Base-by-base conservation (phyloP, 306 rosid species). In the Astragalus glycyphyllos region DNA sequence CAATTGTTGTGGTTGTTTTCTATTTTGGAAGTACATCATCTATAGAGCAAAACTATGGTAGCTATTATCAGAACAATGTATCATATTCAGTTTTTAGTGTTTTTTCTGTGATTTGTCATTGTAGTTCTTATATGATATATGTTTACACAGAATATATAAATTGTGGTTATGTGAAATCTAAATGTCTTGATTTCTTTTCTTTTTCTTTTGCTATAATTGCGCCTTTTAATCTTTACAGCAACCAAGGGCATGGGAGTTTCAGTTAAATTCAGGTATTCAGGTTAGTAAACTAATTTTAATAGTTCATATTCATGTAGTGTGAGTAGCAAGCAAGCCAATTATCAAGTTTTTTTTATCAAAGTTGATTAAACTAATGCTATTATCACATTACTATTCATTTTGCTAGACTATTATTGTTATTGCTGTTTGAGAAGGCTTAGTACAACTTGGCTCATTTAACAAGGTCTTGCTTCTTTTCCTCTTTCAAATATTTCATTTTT, bases 171-270 rank as follows among this genome's bases (percentile, higher is more conserved):
- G 5, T 17, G 11, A 41, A 40, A 11, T 74, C 17, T 70, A 6
- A 23, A 4, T 45, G 14, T 63, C 6, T 61, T 61, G 16, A 61
- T 61, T 61, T 15, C 2, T 42, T n/a, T n/a, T n/a, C n/a, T 11
- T 58, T 31, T 32, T 3, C 0, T 26, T 55, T 31, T 23, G 29
- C 26, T 34, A 42, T 70, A 9, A 55, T 34, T 20, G 8, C 14
- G 8, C 29, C 12, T 34, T 35, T 13, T 7, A 34, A 34, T 7
- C 51, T 50, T 31, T 15, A 46, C 80, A 93, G 98, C 90, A 87
- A 80, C 98, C 98, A 66, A 83, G 82, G 54, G 97, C 96, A 13
- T 93, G 97, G 98, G 90, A 84, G 40, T 76, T 74, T 84, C 97
- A 93, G 70, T 90, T 90, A 85, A 82, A 77, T 70, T 85, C 97